A percentile compares a stretch with the other conserved stretches of the same genome.
Conservation (phyloP, 441 rosid species). For the Kokia cookei region DNA sequence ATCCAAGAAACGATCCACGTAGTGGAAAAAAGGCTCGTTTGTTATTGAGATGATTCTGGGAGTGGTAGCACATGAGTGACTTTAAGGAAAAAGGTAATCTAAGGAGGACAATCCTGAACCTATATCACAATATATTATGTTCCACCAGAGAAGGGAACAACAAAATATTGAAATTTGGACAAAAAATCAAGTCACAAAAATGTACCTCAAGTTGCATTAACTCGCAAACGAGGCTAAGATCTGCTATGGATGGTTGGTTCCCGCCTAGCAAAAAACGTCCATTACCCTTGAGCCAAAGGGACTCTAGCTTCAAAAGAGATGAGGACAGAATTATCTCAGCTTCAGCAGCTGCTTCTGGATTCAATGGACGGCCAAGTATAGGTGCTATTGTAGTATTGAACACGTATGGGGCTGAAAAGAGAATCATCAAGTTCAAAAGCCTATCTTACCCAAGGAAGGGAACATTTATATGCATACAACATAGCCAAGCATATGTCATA, state of each 20-base stretch:
- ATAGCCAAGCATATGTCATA: not conserved
- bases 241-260: slow-evolving; percentile 81
- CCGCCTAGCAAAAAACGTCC: slow-evolving; percentile 64
- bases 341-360: slow-evolving; percentile 57
- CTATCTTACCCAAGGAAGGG: not conserved
- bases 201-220: slow-evolving; percentile 85
- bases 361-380: slow-evolving; percentile 43
- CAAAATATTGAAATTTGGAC: not conserved
- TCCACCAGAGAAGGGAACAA: not conserved
- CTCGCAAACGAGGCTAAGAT: slow-evolving; percentile 85
- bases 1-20: not conserved
- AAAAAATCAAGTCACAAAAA: not conserved
- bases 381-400: slow-evolving; percentile 46
- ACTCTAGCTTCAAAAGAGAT: slow-evolving; percentile 56
- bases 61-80: too few relatives aligned
- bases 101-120: not conserved
- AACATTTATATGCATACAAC: not conserved
- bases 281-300: slow-evolving; percentile 73
- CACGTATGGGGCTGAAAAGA: slow-evolving; percentile 45
- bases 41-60: too few relatives aligned
- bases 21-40: not conserved
- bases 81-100: not conserved
- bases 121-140: not conserved
- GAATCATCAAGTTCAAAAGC: slow-evolving; percentile 9
- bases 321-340: slow-evolving; percentile 49